Base-by-base conservation (phyloP, 345 rosid genomes). In the Boechera retrofracta region DNA sequence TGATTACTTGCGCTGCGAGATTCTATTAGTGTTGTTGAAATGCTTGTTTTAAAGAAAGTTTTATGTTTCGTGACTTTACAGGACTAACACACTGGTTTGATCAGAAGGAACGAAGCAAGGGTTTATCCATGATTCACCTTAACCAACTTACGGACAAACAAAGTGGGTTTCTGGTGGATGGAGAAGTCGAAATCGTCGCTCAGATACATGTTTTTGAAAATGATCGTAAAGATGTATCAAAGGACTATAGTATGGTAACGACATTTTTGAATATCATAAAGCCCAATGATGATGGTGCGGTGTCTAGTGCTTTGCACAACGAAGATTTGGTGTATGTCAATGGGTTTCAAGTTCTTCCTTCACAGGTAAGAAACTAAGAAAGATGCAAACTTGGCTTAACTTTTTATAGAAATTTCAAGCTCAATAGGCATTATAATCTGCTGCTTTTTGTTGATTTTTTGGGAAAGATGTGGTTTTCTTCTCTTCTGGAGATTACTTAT, bases 141-240 rank as follows among this genome's bases (percentile, higher is more conserved):
- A 67, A 7, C 33, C 24, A 67, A 18, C 18, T 60, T 10, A 41
- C 18, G 44, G 47, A 45, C 44, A 68, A 60, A 49, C 51, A 31
- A 9, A 7, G 54, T 33, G 69, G 74, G 7, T 60, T 77, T 84
- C 73, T 85, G 74, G 84, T 79, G 35, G 83, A 87, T 75, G 93
- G 89, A 67, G 77, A 83, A 5, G 79, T 87, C 63, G 45, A 87
- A 4, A 67, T 92, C 60, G 92, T 85, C 80, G 91, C 85, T 65
- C 88, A 87, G 81, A 86, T 92, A 61, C 4, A 24, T 21, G 15
- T 32, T 35, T 21, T 12, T 60, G 49, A 33, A 48, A 33, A 6
- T 59, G 8, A 5, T 21, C 29, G 31, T 4, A 29, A n/a, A n/a
- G 12, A 57, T 31, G 13, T 13, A 4, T 2, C 39, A 1, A 16